Evolutionary conservation across 176 grass and related monocot genomes (phyloP).

Genomic region (Carex pumila): DNA sequence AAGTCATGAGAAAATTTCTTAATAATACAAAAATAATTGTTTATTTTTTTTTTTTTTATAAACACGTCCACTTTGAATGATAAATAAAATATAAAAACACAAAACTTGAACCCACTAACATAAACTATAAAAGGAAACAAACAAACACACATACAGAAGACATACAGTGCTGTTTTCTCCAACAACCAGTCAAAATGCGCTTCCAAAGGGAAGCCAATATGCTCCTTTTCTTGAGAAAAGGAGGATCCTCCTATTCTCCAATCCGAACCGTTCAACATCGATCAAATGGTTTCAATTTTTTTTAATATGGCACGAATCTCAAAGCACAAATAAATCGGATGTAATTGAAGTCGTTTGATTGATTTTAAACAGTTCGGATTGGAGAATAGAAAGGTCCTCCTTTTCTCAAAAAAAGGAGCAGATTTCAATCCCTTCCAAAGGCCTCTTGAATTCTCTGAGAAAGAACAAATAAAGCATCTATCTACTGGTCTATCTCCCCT

Average conservation of each 20-base stretch:
- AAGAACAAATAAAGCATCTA: background rate
- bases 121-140: background rate
- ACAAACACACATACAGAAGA: background rate
- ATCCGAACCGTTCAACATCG: too few relatives aligned
- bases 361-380: too few relatives aligned
- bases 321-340: too few relatives aligned
- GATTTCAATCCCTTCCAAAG: background rate
- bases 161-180: background rate
- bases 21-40: background rate
- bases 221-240: too few relatives aligned
- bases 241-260: too few relatives aligned
- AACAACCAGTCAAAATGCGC: slow-evolving; percentile 28
- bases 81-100: background rate
- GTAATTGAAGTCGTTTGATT: too few relatives aligned
- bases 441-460: background rate
- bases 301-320: too few relatives aligned
- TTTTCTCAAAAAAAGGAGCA: too few relatives aligned
- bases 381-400: too few relatives aligned
- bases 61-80: background rate
- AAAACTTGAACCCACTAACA: background rate
- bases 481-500: slow-evolving; percentile 1
- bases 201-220: too few relatives aligned
- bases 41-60: background rate
- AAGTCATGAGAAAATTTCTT: background rate
- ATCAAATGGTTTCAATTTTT: too few relatives aligned